Evolutionary conservation across 108 stramenopile species (phyloP), one percentile per base, ranked within the genome.

Genomic region (Pinguiococcus pyrenoidosus): DNA sequence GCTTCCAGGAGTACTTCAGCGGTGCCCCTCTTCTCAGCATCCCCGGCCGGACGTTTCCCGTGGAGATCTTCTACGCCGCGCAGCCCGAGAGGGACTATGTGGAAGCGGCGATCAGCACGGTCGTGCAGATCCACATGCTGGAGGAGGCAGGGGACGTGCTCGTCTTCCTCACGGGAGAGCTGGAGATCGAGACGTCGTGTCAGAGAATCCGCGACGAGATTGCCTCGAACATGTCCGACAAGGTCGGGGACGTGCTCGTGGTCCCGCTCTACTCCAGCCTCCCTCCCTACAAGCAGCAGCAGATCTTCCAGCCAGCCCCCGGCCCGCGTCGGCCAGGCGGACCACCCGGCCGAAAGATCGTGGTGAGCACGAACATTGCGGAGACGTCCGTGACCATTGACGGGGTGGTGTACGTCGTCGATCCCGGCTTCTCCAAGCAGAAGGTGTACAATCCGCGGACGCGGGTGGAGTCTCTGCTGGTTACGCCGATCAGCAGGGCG

Each of bases 381-480:
- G 97, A 99, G 57, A 99, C 98, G 24, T 90, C 87, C 26, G 62
- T 99, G 33, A 99, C 98, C 2, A 96, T 99, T 64, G 98, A 96
- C 71, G 97, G 38, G 13, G 23, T 96, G 33, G 94, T 99, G 4
- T 99, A 95, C 60, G 97, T 99, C 29, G 89, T 99, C 21, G 97
- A 99, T 64, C 92, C 97, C 8, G 94, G 97, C 23, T 96, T 99
- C 47, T 82, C 78, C 34, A 99, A 96, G 68, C 97, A 99, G 73
- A 99, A 99, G 75, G 89, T 99, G 7, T 99, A 92, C 81, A 99
- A 99, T 66, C 97, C 97, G 5, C 74, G 94, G 9, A 85, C 93
- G 32, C 85, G 97, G 5, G 94, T 96, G 13, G 97, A 99, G 57
- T 87, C 85, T 4, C 73, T 99, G 33, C 71, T 99, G 54, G 94